phyloP scores from a whole-genome alignment of 257 asterid genomes.

The Ligustrum vulgare region DNA sequence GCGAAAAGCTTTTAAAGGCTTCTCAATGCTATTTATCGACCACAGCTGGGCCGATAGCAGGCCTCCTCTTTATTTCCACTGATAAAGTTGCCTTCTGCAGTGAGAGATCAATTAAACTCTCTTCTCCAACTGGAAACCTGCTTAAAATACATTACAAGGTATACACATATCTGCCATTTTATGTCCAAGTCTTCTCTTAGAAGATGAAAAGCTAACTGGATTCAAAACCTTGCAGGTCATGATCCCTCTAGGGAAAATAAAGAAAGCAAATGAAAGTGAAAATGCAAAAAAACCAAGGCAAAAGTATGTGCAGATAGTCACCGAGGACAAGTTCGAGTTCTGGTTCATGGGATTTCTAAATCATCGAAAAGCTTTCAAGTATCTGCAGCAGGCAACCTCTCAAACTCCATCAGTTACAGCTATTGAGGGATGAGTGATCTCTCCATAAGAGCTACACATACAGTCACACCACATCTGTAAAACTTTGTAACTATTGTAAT shows the following conservation, averaged over 20 bases:
- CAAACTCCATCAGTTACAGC: conserved; percentile 21
- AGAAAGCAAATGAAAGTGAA: conserved; percentile 30
- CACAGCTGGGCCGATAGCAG: conserved; percentile 29
- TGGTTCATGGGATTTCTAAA: conserved; percentile 63
- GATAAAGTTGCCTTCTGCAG: conserved; percentile 26
- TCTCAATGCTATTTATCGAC: conserved; percentile 29
- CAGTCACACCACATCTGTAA: too few relatives aligned
- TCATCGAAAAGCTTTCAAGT: conserved; percentile 33
- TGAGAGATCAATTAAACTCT: conserved; percentile 24
- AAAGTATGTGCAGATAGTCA: conserved; percentile 20
- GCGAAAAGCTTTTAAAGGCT: conserved; percentile 25
- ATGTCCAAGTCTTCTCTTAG: neutral
- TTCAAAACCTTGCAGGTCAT: neutral
- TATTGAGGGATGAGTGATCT: neutral
- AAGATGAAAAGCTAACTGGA: neutral
- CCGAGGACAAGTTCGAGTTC: conserved; percentile 46
- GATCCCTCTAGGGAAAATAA: conserved; percentile 20
- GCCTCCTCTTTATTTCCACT: conserved; percentile 27
- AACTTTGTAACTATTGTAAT: neutral
- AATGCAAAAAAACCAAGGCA: conserved; percentile 34
- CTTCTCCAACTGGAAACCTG: conserved; percentile 20
- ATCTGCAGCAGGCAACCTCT: conserved; percentile 34
- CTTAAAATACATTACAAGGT: conserved; percentile 39
- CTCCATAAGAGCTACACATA: neutral
- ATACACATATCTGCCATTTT: too few relatives aligned